phyloP scores from a whole-genome alignment of 208 protist species.

The Leptomonas pyrrhocoris region DNA sequence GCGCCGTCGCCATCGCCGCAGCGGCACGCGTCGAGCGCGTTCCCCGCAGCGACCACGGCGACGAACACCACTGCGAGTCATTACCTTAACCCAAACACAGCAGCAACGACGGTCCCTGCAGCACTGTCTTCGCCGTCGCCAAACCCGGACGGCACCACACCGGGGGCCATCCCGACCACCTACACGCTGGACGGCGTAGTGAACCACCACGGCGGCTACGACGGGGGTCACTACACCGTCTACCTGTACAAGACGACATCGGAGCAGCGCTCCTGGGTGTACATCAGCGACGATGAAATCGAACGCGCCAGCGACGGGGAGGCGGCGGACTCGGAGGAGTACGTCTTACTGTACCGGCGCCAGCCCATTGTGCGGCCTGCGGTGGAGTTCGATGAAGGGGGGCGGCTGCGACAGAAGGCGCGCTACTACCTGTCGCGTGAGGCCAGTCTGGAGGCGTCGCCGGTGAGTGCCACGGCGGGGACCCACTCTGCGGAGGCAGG shows the following conservation, averaged over 20 bases:
- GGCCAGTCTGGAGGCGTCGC: not conserved
- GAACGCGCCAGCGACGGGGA: slow-evolving; percentile 31
- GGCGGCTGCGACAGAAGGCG: slow-evolving; percentile 62
- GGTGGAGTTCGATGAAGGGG: slow-evolving; percentile 25
- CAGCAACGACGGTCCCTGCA: not conserved
- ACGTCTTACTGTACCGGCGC: slow-evolving; percentile 86
- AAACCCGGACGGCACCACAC: slow-evolving; percentile 2
- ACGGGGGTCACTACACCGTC: slow-evolving; percentile 87
- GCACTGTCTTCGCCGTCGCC: not conserved
- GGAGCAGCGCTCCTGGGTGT: slow-evolving; percentile 62
- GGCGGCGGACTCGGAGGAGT: slow-evolving; percentile 81
- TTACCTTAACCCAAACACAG: not conserved
- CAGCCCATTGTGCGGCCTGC: slow-evolving; percentile 55
- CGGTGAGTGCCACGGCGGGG: too few relatives aligned
- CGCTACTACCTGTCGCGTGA: slow-evolving; percentile 44
- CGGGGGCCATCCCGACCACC: slow-evolving; percentile 45
- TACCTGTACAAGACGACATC: slow-evolving; percentile 66
- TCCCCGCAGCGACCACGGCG: not conserved
- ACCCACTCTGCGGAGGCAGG: too few relatives aligned
- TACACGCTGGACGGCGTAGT: slow-evolving; percentile 87
- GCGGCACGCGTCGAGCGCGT: not conserved
- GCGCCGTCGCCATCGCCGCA: not conserved
- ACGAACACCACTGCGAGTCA: not conserved
- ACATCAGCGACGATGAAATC: slow-evolving; percentile 80
- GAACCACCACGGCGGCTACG: slow-evolving; percentile 82